These are phyloP conservation scores for Alternaria postmessia DNA, from an alignment of 2,329 filamentous ascomycete genomes.

Conservation along the genomic window DNA sequence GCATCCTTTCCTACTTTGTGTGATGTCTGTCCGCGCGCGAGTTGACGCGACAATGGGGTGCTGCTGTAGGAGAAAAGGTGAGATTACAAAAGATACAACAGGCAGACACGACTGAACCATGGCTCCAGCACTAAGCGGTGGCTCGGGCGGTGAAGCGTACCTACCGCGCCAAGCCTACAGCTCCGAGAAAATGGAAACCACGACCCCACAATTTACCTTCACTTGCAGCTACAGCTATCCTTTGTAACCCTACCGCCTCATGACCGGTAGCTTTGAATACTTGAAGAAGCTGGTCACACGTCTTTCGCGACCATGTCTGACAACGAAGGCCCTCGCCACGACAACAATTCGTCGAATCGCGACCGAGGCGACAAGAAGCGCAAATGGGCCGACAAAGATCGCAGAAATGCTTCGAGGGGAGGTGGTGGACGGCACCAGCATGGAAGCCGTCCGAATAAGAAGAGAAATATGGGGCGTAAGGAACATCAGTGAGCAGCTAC, in stretches of 20 bases:
- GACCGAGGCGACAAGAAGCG: slow-evolving; percentile 45
- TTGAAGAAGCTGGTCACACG: slow-evolving; percentile 36
- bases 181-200: slow-evolving; percentile 30
- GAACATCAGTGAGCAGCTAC: slow-evolving; percentile 67
- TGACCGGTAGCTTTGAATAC: slow-evolving; percentile 30
- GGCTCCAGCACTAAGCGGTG: slow-evolving; percentile 14
- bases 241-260: slow-evolving; percentile 19
- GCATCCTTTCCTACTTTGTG: slow-evolving; percentile 12
- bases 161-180: slow-evolving; percentile 34
- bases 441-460: slow-evolving; percentile 62
- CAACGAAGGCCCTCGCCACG: slow-evolving; percentile 27
- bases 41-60: slow-evolving; percentile 22
- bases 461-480: slow-evolving; percentile 70
- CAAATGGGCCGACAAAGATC: slow-evolving; percentile 39
- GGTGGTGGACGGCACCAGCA: slow-evolving; percentile 46
- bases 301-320: slow-evolving; percentile 37
- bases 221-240: slow-evolving; percentile 11
- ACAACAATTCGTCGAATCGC: slow-evolving; percentile 30
- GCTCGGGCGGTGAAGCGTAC: slow-evolving; percentile 31
- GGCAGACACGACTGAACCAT: slow-evolving; percentile 10
- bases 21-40: slow-evolving; percentile 20
- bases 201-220: slow-evolving; percentile 22
- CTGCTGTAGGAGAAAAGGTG: slow-evolving; percentile 15
- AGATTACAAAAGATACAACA: neutral
- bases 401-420: slow-evolving; percentile 39